Conservation (phyloP, 2,329 filamentous ascomycete genomes). For the Scedosporium minutisporum region DNA sequence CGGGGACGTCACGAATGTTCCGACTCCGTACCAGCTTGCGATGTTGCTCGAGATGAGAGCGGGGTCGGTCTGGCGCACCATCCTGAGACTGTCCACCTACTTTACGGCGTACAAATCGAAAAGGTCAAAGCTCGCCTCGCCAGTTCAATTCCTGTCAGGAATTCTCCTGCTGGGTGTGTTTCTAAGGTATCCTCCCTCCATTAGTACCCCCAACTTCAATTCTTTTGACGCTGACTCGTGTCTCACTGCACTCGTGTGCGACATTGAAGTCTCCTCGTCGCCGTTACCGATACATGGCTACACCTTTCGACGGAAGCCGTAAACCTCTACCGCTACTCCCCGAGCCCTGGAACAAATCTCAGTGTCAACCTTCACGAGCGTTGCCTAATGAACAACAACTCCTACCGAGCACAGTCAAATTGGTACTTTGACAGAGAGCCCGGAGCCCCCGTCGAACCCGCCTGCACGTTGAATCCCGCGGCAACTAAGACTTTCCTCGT, state of each 20-base stretch:
- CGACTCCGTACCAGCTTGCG: background rate
- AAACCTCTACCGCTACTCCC: background rate
- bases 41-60: background rate
- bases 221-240: background rate
- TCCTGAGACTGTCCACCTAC: background rate
- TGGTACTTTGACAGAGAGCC: no score
- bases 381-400: background rate
- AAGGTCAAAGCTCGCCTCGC: background rate
- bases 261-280: background rate
- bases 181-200: background rate
- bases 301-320: background rate
- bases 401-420: background rate
- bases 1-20: background rate
- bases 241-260: background rate
- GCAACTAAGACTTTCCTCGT: background rate
- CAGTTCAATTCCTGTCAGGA: background rate
- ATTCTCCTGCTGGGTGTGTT: background rate
- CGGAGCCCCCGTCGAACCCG: background rate
- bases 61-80: background rate
- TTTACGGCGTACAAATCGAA: background rate
- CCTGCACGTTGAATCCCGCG: background rate
- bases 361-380: background rate
- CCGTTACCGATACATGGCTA: background rate
- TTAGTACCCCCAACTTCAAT: background rate
- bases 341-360: background rate